Base-by-base conservation (phyloP, 768 basidiomycete species). In the Hypholoma sublateritium region DNA sequence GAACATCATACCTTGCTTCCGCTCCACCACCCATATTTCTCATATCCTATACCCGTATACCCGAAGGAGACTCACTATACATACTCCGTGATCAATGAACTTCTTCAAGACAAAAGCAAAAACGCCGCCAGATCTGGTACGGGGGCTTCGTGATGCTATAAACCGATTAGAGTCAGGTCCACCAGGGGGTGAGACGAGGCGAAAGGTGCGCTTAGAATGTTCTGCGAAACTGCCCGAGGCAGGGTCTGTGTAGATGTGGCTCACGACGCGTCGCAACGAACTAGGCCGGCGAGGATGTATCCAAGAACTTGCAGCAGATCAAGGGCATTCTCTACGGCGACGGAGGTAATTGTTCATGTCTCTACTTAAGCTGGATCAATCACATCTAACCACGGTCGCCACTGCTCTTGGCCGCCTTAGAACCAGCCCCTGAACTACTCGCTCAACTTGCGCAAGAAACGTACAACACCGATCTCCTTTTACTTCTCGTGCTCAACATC, bases 381-480 rank as follows among this genome's bases (percentile, higher is more conserved):
- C 5, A 42, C 25, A 17, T 14, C 53, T 53, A 19, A 53, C 24
- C 7, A 24, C 19, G 17, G 19, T n/a, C 24, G 19, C 28, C 17
- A 28, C 25, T 42, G 14, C 21, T 19, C 35, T 4, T 21, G 11
- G 13, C 39, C 13, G 9, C 34, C 37, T 17, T 32, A 56, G 94
- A 95, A 58, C 91, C 94, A 7, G 76, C 88, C 14, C 91, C 95
- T 0, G 96, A 98, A 65, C 78, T 93, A 32, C 83, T 98, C 42
- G 94, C 95, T 6, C 95, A 98, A 70, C 85, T 98, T 11, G 91
- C 96, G 0, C 95, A 98, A 67, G 96, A 98, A 70, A 93, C 93
- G 8, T 98, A 98, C 76, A 86, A 86, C 58, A 91, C 89, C 45
- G 93, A 97, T 69, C 79, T 98, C 22, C 79, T 98, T 22, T 82